These are phyloP conservation scores for Ehretia macrophylla DNA, from an alignment of 257 asterid species.

Conservation along the genomic window DNA sequence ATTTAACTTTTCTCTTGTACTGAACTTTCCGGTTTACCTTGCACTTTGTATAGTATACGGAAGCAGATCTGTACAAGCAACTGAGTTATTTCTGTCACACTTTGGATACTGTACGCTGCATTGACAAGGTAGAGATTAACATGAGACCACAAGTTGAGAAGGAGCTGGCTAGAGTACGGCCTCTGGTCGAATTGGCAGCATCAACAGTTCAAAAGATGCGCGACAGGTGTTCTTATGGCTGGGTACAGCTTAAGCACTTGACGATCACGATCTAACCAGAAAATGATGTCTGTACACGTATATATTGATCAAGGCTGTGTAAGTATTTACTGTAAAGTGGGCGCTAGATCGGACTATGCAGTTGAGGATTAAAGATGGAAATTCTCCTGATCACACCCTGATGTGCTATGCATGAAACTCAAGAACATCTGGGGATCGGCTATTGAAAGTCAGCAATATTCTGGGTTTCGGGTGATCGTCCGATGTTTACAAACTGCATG, in stretches of 20 bases:
- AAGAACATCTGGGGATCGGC: too few relatives aligned
- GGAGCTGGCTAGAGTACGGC: slow-evolving; percentile 58
- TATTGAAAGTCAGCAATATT: too few relatives aligned
- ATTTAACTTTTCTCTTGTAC: not conserved
- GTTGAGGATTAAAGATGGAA: too few relatives aligned
- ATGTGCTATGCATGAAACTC: too few relatives aligned
- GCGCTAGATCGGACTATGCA: too few relatives aligned
- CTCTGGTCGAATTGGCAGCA: slow-evolving; percentile 65
- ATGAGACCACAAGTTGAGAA: slow-evolving; percentile 50
- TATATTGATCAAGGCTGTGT: too few relatives aligned
- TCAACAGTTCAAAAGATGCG: slow-evolving; percentile 61
- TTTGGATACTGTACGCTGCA: slow-evolving; percentile 72
- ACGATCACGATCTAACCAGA: slow-evolving; percentile 41
- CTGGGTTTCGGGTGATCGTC: too few relatives aligned
- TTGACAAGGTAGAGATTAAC: slow-evolving; percentile 62
- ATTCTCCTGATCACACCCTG: too few relatives aligned
- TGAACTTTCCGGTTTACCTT: not conserved
- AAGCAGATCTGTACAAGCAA: slow-evolving; percentile 86
- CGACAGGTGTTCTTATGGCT: slow-evolving; percentile 74
- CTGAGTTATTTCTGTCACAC: slow-evolving; percentile 72
- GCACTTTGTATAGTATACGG: slow-evolving; percentile 55
- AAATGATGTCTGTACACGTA: not conserved
- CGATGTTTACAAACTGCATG: too few relatives aligned
- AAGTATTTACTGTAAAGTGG: too few relatives aligned
- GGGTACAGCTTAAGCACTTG: slow-evolving; percentile 69